A percentile compares a stretch with the other conserved stretches of the same genome.
Evolutionary conservation across 2,329 filamentous ascomycete genomes (phyloP).

Genomic region (Dryadomyces sulphureus): DNA sequence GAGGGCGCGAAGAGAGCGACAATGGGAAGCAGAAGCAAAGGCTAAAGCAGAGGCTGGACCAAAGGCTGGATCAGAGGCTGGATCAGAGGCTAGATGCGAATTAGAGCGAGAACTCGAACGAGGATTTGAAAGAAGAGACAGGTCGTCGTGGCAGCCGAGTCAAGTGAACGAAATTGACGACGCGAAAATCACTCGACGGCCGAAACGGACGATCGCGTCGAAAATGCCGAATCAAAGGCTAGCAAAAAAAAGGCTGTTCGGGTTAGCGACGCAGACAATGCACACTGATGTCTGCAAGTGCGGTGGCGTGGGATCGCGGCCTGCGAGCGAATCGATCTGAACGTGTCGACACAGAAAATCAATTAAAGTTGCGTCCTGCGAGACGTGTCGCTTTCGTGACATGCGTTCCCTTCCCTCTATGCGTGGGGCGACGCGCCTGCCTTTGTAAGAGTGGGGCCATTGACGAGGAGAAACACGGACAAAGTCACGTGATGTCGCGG

Average conservation of each 20-base stretch:
- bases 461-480: too few relatives aligned
- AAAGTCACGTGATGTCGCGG: neutral
- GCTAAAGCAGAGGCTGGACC: too few relatives aligned
- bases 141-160: neutral
- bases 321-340: conserved; percentile 3
- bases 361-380: conserved; percentile 12
- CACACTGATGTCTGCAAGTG: neutral
- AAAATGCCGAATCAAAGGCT: neutral
- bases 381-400: conserved; percentile 16
- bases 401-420: conserved; percentile 6
- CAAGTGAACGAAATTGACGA: neutral
- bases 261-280: too few relatives aligned
- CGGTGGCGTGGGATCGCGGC: neutral
- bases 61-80: too few relatives aligned
- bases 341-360: conserved; percentile 5
- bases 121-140: too few relatives aligned
- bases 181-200: neutral
- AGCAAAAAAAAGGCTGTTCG: neutral
- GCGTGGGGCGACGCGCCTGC: conserved; percentile 10
- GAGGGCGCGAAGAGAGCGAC: neutral
- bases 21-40: neutral
- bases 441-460: neutral
- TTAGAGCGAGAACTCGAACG: too few relatives aligned
- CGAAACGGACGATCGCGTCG: neutral
- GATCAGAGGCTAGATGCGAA: too few relatives aligned